Percentiles rank a stretch among this genome's conserved stretches.
phyloP scores from a whole-genome alignment of 306 rosid genomes.

The Citrullus colocynthis region DNA sequence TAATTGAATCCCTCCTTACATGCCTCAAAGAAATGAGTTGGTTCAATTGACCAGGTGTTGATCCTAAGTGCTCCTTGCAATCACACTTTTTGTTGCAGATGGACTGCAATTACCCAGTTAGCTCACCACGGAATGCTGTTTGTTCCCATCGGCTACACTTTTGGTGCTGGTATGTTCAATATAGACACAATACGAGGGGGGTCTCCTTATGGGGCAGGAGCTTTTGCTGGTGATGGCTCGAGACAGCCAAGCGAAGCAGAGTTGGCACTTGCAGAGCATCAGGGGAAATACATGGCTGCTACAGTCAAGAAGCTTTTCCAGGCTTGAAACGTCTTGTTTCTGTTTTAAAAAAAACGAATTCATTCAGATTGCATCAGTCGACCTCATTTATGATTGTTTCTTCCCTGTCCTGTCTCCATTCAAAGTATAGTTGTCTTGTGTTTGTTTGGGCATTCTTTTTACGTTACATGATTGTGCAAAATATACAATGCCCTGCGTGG shows the following conservation, averaged over 20 bases:
- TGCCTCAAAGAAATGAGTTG: neutral
- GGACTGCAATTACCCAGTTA: conserved; percentile 94
- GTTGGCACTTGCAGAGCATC: conserved; percentile 83
- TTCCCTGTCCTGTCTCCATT: conserved; percentile 19
- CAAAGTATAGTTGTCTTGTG: conserved; percentile 9
- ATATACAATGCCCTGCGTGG: neutral
- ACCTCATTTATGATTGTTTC: conserved; percentile 9
- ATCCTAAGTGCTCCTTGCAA: neutral
- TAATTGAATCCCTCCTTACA: neutral
- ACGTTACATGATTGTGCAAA: neutral
- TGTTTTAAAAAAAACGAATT: neutral
- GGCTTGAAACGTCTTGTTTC: conserved; percentile 11
- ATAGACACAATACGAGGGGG: conserved; percentile 85
- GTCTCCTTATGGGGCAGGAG: conserved; percentile 91
- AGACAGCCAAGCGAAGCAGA: conserved; percentile 76
- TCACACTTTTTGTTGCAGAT: conserved; percentile 35
- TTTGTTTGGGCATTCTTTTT: conserved; percentile 18
- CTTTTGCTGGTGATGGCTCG: conserved; percentile 82
- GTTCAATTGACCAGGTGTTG: neutral
- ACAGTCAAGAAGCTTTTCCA: conserved; percentile 58
- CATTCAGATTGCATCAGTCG: conserved; percentile 1
- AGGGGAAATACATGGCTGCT: conserved; percentile 88
- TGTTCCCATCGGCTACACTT: conserved; percentile 91
- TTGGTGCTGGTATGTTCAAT: conserved; percentile 87
- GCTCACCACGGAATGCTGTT: conserved; percentile 94